phyloP scores from a whole-genome alignment of 768 basidiomycete species.

The Antrodiella citrinella region DNA sequence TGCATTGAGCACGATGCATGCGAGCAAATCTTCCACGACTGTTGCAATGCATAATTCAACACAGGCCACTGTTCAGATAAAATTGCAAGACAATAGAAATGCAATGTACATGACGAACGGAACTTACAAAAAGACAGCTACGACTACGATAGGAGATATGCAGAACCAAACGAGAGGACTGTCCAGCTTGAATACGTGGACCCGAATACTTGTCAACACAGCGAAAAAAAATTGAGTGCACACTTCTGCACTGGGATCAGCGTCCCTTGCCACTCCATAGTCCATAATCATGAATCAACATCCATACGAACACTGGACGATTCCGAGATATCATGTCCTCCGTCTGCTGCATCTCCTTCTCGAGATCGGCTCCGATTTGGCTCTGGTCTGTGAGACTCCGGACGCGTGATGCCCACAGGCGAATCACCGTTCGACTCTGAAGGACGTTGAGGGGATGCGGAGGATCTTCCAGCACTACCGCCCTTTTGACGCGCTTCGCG shows the following conservation, averaged over 20 bases:
- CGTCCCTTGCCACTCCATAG: not conserved
- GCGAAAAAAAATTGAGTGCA: not conserved
- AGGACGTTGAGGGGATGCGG: not conserved
- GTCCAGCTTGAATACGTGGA: not conserved
- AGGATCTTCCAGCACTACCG: not conserved
- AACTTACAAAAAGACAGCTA: too few species aligned
- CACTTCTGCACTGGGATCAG: not conserved
- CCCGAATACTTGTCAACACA: not conserved
- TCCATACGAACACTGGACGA: not conserved
- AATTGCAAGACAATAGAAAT: too few species aligned
- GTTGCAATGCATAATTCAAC: too few species aligned
- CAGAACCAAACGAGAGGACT: not conserved
- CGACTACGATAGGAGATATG: too few species aligned
- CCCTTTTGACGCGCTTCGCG: constrained; percentile 24
- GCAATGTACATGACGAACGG: too few species aligned
- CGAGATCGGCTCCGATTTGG: not conserved
- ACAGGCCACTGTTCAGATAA: too few species aligned
- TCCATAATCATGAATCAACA: not conserved
- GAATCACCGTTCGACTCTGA: not conserved
- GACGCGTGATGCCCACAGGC: not conserved
- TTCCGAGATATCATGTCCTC: not conserved
- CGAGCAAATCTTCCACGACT: too few species aligned
- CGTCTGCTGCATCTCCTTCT: not conserved
- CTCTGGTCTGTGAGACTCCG: not conserved
- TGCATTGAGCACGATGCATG: too few species aligned